These are phyloP conservation scores for Obba rivulosa DNA, from an alignment of 768 basidiomycete species.

Conservation along the genomic window DNA sequence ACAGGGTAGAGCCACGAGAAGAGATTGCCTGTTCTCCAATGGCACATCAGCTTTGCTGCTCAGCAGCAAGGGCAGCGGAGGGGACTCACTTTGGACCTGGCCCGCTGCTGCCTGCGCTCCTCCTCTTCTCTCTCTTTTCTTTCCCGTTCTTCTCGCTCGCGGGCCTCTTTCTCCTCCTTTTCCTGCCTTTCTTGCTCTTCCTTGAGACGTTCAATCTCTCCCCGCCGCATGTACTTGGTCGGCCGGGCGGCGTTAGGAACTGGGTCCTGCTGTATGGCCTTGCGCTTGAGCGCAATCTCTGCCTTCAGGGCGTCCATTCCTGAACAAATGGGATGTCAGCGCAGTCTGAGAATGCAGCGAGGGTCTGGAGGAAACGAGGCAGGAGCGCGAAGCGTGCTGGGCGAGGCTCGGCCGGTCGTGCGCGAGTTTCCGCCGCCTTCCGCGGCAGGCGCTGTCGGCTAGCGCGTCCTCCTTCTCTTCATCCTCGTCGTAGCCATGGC, in stretches of 20 bases:
- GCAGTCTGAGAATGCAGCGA: background rate
- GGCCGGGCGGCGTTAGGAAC: conserved; percentile 35
- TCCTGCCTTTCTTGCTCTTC: conserved; percentile 39
- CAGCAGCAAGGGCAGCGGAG: background rate
- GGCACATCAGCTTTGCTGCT: conserved; percentile 5
- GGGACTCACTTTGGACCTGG: conserved; percentile 38
- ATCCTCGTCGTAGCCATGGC: conserved; percentile 37
- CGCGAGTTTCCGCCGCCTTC: conserved; percentile 4
- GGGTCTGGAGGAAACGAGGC: background rate
- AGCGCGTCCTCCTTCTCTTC: background rate
- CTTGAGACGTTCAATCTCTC: conserved; percentile 77
- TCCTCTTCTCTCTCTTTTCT: conserved; percentile 19
- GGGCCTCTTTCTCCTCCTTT: conserved; percentile 29
- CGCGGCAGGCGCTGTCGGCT: background rate
- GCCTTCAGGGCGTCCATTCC: conserved; percentile 90
- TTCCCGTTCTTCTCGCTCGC: conserved; percentile 17
- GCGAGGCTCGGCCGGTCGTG: conserved; percentile 10
- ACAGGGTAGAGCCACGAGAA: conserved; percentile 11
- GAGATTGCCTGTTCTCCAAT: conserved; percentile 22
- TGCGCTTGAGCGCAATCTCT: conserved; percentile 85
- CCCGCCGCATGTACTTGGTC: conserved; percentile 85
- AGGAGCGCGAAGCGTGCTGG: conserved; percentile 2
- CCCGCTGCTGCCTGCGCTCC: conserved; percentile 21
- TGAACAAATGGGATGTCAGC: background rate
- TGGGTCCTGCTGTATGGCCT: conserved; percentile 52